Evolutionary conservation across 768 basidiomycete genomes (phyloP).

Genomic region (Cyathus striatus): DNA sequence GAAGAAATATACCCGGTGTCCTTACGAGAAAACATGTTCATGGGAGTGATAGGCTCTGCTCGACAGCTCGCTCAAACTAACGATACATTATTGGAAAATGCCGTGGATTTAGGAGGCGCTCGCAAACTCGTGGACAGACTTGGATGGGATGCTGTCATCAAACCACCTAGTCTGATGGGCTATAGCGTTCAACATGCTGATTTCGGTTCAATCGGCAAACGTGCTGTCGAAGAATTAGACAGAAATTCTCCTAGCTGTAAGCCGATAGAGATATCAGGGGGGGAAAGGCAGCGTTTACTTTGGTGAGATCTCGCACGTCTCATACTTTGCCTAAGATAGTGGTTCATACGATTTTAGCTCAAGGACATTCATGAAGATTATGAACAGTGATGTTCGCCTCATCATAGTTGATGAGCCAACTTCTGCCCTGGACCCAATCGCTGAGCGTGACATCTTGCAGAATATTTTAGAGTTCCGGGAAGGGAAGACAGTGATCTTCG

Average conservation of each 20-base stretch:
- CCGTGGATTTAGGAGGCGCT: conserved; percentile 25
- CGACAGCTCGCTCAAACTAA: neutral
- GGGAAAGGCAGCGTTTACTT: conserved; percentile 34
- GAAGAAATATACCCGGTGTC: conserved; percentile 29
- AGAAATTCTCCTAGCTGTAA: conserved; percentile 10
- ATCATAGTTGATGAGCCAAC: conserved; percentile 50
- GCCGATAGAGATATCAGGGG: conserved; percentile 21
- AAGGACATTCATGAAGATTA: conserved; percentile 31
- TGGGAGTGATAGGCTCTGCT: conserved; percentile 13
- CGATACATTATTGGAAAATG: conserved; percentile 13
- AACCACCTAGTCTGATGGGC: conserved; percentile 20
- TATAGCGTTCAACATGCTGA: conserved; percentile 22
- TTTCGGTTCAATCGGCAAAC: conserved; percentile 15
- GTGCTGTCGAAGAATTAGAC: conserved; percentile 23
- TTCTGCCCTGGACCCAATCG: conserved; percentile 42
- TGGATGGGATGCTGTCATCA: conserved; percentile 27
- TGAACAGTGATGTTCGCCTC: conserved; percentile 28
- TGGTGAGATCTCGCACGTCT: conserved; percentile 24
- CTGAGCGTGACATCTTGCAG: conserved; percentile 38
- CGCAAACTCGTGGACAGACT: conserved; percentile 25
- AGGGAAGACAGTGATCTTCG: conserved; percentile 45
- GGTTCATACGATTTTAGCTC: conserved; percentile 25
- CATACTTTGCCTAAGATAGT: conserved; percentile 2
- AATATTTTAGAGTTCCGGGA: conserved; percentile 24
- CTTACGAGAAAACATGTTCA: conserved; percentile 23